Percentiles rank a stretch among this genome's conserved stretches.
Evolutionary conservation across 2,329 filamentous ascomycete genomes (phyloP).

Genomic region (Pseudocercospora eumusae): DNA sequence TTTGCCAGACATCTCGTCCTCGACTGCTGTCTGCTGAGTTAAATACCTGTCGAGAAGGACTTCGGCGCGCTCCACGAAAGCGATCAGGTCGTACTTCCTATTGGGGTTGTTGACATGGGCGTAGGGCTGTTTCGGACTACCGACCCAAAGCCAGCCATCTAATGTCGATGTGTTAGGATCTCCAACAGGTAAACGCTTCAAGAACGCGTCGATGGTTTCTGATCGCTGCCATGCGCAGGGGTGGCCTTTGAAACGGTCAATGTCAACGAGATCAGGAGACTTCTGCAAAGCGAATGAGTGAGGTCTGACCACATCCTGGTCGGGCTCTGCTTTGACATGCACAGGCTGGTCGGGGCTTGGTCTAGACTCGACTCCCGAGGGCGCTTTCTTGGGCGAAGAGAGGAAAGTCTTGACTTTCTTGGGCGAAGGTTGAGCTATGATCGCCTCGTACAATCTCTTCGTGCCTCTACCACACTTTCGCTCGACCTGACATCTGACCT

Average conservation of each 20-base stretch:
- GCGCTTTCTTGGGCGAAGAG: background rate
- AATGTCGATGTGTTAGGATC: conserved; percentile 54
- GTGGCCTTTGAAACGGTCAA: conserved; percentile 62
- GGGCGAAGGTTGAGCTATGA: background rate
- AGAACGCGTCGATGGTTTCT: conserved; percentile 66
- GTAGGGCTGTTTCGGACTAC: conserved; percentile 48
- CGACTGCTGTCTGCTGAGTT: conserved; percentile 51
- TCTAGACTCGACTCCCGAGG: background rate
- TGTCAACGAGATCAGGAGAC: conserved; percentile 38
- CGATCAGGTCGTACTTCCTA: conserved; percentile 49
- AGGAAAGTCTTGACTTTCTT: conserved; percentile 15
- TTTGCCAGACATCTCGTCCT: conserved; percentile 53
- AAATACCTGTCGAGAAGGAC: conserved; percentile 54
- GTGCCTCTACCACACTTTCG: background rate
- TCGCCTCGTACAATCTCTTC: conserved; percentile 16
- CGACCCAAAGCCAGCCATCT: conserved; percentile 71
- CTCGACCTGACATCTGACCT: conserved; percentile 14
- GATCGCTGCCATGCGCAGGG: conserved; percentile 60
- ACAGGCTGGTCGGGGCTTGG: background rate
- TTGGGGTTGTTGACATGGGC: conserved; percentile 42
- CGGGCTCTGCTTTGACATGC: background rate
- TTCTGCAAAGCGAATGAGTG: conserved; percentile 23
- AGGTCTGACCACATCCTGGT: conserved; percentile 21
- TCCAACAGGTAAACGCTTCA: conserved; percentile 67
- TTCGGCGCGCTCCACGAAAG: conserved; percentile 57